Conservation (phyloP, 257 asterid genomes). For the Jacaranda mimosifolia region DNA sequence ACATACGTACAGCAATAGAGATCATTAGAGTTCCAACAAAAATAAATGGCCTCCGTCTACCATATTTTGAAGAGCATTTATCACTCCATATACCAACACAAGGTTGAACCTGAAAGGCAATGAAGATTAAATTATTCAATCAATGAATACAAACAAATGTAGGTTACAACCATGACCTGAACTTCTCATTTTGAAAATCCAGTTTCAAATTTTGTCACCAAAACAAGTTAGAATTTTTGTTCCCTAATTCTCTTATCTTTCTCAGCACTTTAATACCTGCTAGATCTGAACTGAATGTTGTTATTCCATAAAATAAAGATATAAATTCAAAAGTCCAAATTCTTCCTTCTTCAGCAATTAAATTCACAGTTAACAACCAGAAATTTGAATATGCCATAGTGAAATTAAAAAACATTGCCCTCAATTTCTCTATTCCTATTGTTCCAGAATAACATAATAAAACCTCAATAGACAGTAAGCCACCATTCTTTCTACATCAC, state of each 20-base stretch:
- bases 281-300: neutral
- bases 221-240: neutral
- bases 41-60: conserved; percentile 90
- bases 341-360: conserved; percentile 6
- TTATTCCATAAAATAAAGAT: conserved; percentile 2
- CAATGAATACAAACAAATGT: neutral
- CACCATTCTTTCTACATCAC: neutral
- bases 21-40: conserved; percentile 90
- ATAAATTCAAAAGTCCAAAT: conserved; percentile 1
- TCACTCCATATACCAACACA: conserved; percentile 99
- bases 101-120: conserved; percentile 89
- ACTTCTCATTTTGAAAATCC: neutral
- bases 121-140: conserved; percentile 24
- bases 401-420: neutral
- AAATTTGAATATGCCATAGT: conserved; percentile 10
- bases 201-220: conserved; percentile 8
- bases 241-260: neutral
- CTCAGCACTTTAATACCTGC: neutral
- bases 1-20: conserved; percentile 73
- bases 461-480: neutral
- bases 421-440: neutral
- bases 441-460: neutral
- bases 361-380: neutral
- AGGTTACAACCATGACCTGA: neutral
- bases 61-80: conserved; percentile 89